Conservation (phyloP, 495 filamentous ascomycete species). For the Aspergillus saccharolyticus region DNA sequence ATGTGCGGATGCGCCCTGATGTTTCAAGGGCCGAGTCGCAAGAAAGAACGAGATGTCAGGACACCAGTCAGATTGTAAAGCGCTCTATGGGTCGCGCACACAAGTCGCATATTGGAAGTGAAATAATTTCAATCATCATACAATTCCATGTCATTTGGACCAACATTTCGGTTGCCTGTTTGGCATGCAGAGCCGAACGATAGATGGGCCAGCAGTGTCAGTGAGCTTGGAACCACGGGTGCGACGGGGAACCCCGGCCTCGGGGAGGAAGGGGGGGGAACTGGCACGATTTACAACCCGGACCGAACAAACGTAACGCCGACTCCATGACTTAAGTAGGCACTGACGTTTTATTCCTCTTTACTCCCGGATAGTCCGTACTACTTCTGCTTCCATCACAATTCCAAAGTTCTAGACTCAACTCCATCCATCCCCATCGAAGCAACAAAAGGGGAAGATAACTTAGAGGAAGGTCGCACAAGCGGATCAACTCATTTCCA, state of each 20-base stretch:
- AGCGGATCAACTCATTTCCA: not conserved
- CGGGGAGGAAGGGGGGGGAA: not conserved
- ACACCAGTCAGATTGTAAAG: not conserved
- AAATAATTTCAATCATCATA: not conserved
- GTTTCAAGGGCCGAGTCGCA: not conserved
- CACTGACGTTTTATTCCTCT: slow-evolving; percentile 10
- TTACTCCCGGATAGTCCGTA: not conserved
- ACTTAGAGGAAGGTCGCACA: not conserved
- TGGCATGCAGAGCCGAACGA: not conserved
- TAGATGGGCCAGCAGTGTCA: not conserved
- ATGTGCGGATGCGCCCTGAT: not conserved
- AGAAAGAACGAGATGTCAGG: not conserved
- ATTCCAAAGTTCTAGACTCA: not conserved
- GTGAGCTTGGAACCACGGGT: not conserved
- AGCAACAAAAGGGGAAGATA: not conserved
- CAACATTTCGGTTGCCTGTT: not conserved
- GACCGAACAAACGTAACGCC: not conserved
- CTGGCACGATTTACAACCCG: not conserved
- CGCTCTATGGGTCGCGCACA: not conserved
- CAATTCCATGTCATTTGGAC: not conserved
- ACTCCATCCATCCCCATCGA: not conserved
- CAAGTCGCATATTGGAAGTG: not conserved
- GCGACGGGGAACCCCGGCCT: not conserved
- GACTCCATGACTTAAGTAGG: not conserved
- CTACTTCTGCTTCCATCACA: not conserved